These are phyloP conservation scores for Lachnellula hyalina DNA, from an alignment of 2,329 filamentous ascomycete species.

Conservation along the genomic window DNA sequence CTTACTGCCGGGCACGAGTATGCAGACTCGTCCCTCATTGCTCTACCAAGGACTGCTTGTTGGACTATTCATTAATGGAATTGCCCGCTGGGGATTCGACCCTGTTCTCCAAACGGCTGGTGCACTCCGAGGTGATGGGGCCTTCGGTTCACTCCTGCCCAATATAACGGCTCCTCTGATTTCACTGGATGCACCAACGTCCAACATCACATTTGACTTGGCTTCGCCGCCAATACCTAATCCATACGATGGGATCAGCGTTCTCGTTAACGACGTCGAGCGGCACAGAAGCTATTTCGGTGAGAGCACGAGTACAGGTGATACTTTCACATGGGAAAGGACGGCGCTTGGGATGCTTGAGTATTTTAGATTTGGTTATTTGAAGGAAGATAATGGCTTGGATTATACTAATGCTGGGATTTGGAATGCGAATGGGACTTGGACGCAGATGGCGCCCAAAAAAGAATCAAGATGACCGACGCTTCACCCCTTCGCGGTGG, in stretches of 20 bases:
- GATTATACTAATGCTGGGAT: slow-evolving; percentile 73
- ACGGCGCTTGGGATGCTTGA: slow-evolving; percentile 47
- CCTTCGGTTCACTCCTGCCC: too few species aligned
- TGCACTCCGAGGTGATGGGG: too few species aligned
- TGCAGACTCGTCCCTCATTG: slow-evolving; percentile 80
- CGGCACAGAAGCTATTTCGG: slow-evolving; percentile 65
- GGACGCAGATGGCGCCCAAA: slow-evolving; percentile 37
- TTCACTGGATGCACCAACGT: too few species aligned
- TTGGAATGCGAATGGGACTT: slow-evolving; percentile 60
- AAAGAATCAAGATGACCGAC: too few species aligned
- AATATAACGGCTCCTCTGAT: too few species aligned
- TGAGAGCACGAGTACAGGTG: slow-evolving; percentile 39
- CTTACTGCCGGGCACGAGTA: slow-evolving; percentile 78
- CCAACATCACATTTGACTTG: too few species aligned
- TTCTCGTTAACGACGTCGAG: slow-evolving; percentile 86
- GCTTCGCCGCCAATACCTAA: slow-evolving; percentile 17
- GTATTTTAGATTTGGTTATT: slow-evolving; percentile 73
- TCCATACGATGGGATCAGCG: slow-evolving; percentile 67
- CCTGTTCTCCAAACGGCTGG: slow-evolving; percentile 77
- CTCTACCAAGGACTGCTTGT: slow-evolving; percentile 86
- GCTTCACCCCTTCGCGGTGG: too few species aligned
- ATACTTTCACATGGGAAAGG: slow-evolving; percentile 54
- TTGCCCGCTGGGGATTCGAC: slow-evolving; percentile 91
- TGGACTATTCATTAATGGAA: slow-evolving; percentile 88
- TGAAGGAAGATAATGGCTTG: slow-evolving; percentile 56